Conservation (phyloP, 257 asterid genomes). For the Striga asiatica region DNA sequence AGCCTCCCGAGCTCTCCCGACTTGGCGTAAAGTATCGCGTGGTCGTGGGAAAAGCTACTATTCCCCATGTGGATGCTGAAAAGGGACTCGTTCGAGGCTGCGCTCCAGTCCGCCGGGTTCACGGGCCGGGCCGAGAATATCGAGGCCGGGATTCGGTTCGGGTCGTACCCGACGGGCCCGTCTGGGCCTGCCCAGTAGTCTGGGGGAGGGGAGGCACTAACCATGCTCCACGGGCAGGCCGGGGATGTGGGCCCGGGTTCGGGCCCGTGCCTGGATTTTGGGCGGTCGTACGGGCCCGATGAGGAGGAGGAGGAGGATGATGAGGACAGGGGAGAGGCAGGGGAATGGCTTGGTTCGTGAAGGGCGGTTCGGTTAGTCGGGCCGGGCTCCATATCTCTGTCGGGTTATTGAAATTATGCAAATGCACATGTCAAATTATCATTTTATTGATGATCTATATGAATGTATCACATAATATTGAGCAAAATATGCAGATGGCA, state of each 20-base stretch:
- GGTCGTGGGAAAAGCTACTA: constrained; percentile 52
- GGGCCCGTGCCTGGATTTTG: constrained; percentile 13
- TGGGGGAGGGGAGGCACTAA: constrained; percentile 34
- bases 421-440: neutral
- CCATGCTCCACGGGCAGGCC: constrained; percentile 37
- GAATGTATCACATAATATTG: neutral
- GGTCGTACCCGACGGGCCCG: constrained; percentile 54
- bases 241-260: constrained; percentile 9
- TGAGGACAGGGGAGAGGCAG: constrained; percentile 10
- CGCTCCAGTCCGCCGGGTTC: constrained; percentile 58
- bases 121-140: constrained; percentile 39
- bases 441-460: neutral
- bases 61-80: constrained; percentile 85
- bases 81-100: constrained; percentile 69
- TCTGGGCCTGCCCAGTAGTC: constrained; percentile 13
- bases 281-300: constrained; percentile 11
- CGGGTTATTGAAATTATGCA: neutral
- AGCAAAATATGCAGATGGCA: too few relatives aligned
- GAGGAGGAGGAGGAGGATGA: constrained; percentile 25
- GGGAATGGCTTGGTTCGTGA: too few relatives aligned
- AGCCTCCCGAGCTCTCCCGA: constrained; percentile 39
- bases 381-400: constrained; percentile 36
- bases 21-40: constrained; percentile 15
- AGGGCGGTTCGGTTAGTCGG: constrained; percentile 15
- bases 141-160: constrained; percentile 67